A percentile compares a stretch with the other conserved stretches of the same genome.
Evolutionary conservation across 306 rosid species (phyloP).

Genomic region (Vigna angularis): DNA sequence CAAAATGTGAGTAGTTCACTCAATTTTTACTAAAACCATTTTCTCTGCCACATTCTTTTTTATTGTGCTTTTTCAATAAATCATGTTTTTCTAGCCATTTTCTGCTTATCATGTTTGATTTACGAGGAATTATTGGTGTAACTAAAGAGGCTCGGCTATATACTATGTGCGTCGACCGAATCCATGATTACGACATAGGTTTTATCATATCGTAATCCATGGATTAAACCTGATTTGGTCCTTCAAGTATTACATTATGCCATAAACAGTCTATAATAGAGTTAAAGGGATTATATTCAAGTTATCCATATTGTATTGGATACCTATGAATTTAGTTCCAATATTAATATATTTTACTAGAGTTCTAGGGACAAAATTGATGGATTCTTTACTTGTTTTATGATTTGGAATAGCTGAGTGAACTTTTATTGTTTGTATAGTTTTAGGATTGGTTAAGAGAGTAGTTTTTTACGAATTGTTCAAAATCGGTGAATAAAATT

Average conservation of each 20-base stretch:
- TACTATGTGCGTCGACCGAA: not conserved
- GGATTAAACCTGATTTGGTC: not conserved
- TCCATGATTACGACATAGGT: not conserved
- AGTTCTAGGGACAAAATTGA: too few relatives aligned
- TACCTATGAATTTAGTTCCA: too few relatives aligned
- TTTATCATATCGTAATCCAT: not conserved
- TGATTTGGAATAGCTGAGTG: too few relatives aligned
- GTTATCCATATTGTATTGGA: too few relatives aligned
- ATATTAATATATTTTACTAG: too few relatives aligned
- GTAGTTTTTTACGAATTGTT: not conserved
- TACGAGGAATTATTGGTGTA: not conserved
- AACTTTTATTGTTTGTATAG: too few relatives aligned
- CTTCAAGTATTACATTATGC: not conserved
- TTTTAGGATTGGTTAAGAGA: too few relatives aligned
- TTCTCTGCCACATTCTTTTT: not conserved
- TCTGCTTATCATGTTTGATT: not conserved
- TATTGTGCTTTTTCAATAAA: not conserved
- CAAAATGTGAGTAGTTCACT: slow-evolving; percentile 67
- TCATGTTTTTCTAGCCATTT: not conserved
- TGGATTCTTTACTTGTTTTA: not conserved
- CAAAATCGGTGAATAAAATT: not conserved
- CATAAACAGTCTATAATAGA: not conserved
- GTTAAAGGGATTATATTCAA: too few relatives aligned
- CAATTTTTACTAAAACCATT: not conserved
- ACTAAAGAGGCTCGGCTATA: too few relatives aligned